phyloP scores from a whole-genome alignment of 2,329 filamentous ascomycete genomes.

The Pestalotiopsis sp. region DNA sequence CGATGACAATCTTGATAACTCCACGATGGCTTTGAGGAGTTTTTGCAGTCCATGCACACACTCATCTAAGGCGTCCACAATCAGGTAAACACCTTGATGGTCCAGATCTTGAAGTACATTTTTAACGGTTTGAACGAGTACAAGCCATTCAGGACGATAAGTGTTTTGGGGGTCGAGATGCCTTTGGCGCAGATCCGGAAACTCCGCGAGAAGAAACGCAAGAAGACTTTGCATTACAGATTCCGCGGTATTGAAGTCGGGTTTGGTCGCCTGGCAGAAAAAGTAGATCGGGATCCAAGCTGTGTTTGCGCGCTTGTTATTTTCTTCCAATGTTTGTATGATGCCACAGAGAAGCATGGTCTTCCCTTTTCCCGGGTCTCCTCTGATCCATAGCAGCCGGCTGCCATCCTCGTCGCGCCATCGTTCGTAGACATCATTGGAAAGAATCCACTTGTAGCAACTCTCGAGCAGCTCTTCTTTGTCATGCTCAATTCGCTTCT shows the following conservation, averaged over 20 bases:
- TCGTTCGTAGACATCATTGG: conserved; percentile 25
- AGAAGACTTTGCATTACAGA: conserved; percentile 35
- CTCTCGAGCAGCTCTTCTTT: conserved; percentile 28
- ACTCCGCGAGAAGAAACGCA: conserved; percentile 27
- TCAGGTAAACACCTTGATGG: conserved; percentile 33
- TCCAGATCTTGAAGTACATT: conserved; percentile 41
- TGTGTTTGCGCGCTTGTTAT: neutral
- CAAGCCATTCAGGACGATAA: conserved; percentile 27
- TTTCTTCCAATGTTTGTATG: conserved; percentile 24
- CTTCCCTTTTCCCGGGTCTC: conserved; percentile 38
- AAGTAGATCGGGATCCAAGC: conserved; percentile 26
- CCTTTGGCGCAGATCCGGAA: conserved; percentile 28
- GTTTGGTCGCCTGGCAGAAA: conserved; percentile 35
- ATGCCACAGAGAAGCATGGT: conserved; percentile 36
- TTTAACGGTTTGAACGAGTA: conserved; percentile 42
- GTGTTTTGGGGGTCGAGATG: conserved; percentile 36
- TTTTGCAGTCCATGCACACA: conserved; percentile 31
- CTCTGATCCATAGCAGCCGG: conserved; percentile 29
- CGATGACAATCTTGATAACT: conserved; percentile 39
- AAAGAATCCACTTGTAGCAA: conserved; percentile 36
- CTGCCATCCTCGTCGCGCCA: conserved; percentile 26
- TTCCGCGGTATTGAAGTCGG: conserved; percentile 27
- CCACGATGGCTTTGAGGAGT: conserved; percentile 39
- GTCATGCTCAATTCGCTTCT: conserved; percentile 20
- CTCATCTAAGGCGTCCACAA: conserved; percentile 52